Percentiles rank a stretch among this genome's conserved stretches.
phyloP scores from a whole-genome alignment of 192 early-diverging fungal genomes.

The Geosiphon pyriformis region DNA sequence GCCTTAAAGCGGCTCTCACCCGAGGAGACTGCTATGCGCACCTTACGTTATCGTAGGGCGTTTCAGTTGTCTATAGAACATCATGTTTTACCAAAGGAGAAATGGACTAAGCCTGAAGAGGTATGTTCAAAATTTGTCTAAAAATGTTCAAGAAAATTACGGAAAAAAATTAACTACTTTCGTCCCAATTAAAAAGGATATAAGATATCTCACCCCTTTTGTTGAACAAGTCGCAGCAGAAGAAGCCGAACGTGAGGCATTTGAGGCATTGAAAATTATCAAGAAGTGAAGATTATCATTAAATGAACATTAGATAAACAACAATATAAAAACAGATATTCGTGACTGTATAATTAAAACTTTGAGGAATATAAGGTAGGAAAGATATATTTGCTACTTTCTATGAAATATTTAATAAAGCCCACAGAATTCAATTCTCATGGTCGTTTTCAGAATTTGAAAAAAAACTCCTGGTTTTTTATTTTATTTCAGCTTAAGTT shows the following conservation, averaged over 20 bases:
- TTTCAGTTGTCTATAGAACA: conserved; percentile 71
- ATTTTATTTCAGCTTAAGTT: too few species aligned
- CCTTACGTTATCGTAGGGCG: conserved; percentile 76
- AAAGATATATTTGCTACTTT: too few species aligned
- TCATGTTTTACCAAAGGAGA: conserved; percentile 55
- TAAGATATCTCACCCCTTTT: conserved; percentile 76
- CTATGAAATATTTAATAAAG: too few species aligned
- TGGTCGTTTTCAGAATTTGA: too few species aligned
- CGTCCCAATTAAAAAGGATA: conserved; percentile 50
- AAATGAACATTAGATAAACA: too few species aligned
- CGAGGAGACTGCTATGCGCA: conserved; percentile 62
- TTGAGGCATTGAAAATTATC: conserved; percentile 41
- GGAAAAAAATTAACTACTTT: background rate
- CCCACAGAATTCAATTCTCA: too few species aligned
- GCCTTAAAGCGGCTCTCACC: conserved; percentile 75
- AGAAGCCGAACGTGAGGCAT: conserved; percentile 67
- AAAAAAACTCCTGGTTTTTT: too few species aligned
- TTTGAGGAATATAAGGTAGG: too few species aligned
- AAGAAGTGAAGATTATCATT: too few species aligned
- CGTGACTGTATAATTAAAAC: too few species aligned
- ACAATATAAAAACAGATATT: too few species aligned
- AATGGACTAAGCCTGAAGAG: conserved; percentile 75
- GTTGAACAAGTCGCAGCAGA: conserved; percentile 79
- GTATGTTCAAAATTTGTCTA: conserved; percentile 49
- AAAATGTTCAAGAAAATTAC: too few species aligned